Percentiles rank a stretch among this genome's conserved stretches.
phyloP scores from a whole-genome alignment of 306 rosid species.

The Cicer cuneatum region DNA sequence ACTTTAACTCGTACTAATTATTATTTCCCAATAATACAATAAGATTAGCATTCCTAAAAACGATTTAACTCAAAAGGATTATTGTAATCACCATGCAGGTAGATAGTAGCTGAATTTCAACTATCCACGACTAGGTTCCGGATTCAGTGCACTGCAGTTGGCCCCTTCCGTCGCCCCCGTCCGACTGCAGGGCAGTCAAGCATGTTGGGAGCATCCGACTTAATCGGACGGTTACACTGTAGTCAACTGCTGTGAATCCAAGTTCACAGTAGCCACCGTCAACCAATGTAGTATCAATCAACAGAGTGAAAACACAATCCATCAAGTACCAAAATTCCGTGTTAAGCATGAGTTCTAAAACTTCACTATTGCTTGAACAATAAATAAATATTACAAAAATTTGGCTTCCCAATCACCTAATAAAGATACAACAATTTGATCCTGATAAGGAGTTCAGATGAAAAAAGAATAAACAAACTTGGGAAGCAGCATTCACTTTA shows the following conservation, averaged over 20 bases:
- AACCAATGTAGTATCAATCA: too few relatives aligned
- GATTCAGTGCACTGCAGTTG: too few relatives aligned
- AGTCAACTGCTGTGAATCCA: too few relatives aligned
- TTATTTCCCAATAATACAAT: too few relatives aligned
- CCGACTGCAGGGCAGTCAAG: too few relatives aligned
- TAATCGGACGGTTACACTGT: too few relatives aligned
- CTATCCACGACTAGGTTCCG: background rate
- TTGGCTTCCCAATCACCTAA: slow-evolving; percentile 45
- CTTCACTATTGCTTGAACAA: slow-evolving; percentile 24
- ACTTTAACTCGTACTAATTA: too few relatives aligned
- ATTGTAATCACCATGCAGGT: background rate
- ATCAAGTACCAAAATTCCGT: background rate
- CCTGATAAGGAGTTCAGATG: slow-evolving; percentile 18
- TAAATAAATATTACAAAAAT: slow-evolving; percentile 43
- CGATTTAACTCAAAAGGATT: too few relatives aligned
- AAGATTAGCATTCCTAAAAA: too few relatives aligned
- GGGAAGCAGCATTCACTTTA: slow-evolving; percentile 29
- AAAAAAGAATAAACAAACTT: slow-evolving; percentile 31
- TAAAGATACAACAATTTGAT: slow-evolving; percentile 41
- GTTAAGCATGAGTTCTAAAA: slow-evolving; percentile 13
- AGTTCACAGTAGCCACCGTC: too few relatives aligned
- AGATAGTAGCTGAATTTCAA: background rate
- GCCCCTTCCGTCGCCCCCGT: too few relatives aligned
- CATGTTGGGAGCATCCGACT: too few relatives aligned
- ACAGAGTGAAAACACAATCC: background rate